Evolutionary conservation across 306 rosid genomes (phyloP).

Genomic region (Vicia villosa): DNA sequence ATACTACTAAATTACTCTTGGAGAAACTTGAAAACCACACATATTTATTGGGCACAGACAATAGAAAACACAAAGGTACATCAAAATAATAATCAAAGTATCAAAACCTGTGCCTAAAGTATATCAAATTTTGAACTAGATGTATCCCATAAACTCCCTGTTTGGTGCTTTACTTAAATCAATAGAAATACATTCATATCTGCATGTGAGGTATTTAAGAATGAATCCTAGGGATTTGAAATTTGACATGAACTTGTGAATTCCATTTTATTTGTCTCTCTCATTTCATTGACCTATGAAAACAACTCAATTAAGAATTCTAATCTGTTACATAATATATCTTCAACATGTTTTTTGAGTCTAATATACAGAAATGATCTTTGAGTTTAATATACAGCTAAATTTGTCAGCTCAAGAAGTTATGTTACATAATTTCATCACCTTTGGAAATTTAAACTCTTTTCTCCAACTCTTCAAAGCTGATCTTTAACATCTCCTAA

Average conservation of each 20-base stretch:
- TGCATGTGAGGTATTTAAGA: background rate
- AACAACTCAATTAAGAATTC: constrained; percentile 22
- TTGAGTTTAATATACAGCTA: constrained; percentile 16
- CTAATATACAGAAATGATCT: constrained; percentile 12
- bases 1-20: background rate
- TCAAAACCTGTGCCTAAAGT: background rate
- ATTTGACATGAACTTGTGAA: background rate
- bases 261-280: background rate
- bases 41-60: background rate
- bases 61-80: background rate
- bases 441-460: background rate
- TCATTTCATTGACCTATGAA: background rate
- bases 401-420: constrained; percentile 24
- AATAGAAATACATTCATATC: background rate
- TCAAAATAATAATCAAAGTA: background rate
- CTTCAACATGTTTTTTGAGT: constrained; percentile 26
- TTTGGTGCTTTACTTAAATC: background rate
- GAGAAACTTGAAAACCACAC: background rate
- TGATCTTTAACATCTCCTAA: constrained; percentile 48
- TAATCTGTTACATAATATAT: constrained; percentile 21
- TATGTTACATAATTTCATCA: constrained; percentile 3
- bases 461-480: constrained; percentile 45
- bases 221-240: background rate
- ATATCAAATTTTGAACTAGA: background rate
- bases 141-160: background rate